Base-by-base conservation (phyloP, 192 early-diverging fungal genomes). In the Funneliformis geosporum region DNA sequence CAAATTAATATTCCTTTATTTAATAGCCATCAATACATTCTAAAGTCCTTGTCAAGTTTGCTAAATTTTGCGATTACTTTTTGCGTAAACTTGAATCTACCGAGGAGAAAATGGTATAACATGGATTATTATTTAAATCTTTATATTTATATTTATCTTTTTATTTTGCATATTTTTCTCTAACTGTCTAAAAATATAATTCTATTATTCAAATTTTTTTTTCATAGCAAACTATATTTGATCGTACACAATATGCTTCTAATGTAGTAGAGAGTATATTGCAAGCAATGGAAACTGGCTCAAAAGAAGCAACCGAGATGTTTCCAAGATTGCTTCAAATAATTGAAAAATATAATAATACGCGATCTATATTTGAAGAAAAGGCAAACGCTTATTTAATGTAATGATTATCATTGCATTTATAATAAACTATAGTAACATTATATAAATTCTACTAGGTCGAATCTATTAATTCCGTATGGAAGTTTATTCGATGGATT, bases 401-500 rank as follows among this genome's bases (percentile, higher is more conserved):
- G 9, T 61, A 66, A 39, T 18, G 14, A 6, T 6, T 33, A 2
- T 12, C 7, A 10, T 69, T 69, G 33, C 33, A 33, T 33, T 33
- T 33, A 33, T 65, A 4, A 27, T 27, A 12, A 65, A 2, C 8
- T 67, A 68, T 68, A 27, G 23, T 28, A 2, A 33, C 2, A 33
- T 25, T 68, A 25, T 23, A 18, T 68, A 38, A 25, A 68, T 47
- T 50, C 8, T 23, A 0, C 66, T 80, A 90, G 87, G 82, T 83
- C 0, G 70, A 82, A 33, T 68, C 81, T 23, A 65, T 85, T 46
- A 74, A 84, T 12, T 82, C 86, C 14, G 82, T 84, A n/a, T 95
- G 92, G 92, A 88, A 87, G 43, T 91, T 93, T 84, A 83, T 95
- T 55, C 85, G 88, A 42, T 95, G 94, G 94, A 84, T 95, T 59